Conservation (phyloP, 2,329 filamentous ascomycete species). For the Penicillium sp. region DNA sequence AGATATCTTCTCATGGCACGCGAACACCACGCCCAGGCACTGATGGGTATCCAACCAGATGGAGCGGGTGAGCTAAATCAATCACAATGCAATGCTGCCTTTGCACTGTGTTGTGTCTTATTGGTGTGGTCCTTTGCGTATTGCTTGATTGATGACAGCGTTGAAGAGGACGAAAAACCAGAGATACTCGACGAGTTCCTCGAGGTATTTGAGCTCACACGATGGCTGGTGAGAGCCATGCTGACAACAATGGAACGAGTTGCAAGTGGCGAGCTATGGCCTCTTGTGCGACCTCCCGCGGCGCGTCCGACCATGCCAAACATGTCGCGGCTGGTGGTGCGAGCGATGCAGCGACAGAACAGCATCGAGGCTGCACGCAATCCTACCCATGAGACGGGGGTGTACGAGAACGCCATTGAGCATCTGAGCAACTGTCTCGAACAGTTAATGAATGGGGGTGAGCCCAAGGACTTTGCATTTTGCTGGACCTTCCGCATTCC, state of each 20-base stretch:
- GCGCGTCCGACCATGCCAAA: constrained; percentile 38
- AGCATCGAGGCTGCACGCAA: constrained; percentile 23
- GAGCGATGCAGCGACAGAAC: constrained; percentile 32
- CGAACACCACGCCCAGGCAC: constrained; percentile 31
- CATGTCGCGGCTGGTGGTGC: constrained; percentile 36
- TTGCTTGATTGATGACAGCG: constrained; percentile 23
- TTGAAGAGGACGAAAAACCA: constrained; percentile 9
- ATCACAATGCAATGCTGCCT: constrained; percentile 40
- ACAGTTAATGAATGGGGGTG: constrained; percentile 34
- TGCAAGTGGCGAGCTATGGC: constrained; percentile 28
- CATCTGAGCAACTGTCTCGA: constrained; percentile 33
- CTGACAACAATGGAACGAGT: constrained; percentile 29
- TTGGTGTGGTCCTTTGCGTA: constrained; percentile 41
- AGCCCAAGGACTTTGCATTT: constrained; percentile 47
- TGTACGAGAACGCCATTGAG: constrained; percentile 32
- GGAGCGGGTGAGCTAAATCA: constrained; percentile 23
- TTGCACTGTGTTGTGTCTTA: constrained; percentile 40
- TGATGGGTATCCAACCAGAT: constrained; percentile 28
- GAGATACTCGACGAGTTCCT: constrained; percentile 36
- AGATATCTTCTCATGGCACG: constrained; percentile 34
- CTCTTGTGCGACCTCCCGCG: constrained; percentile 30
- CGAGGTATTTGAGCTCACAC: constrained; percentile 33
- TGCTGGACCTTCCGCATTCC: constrained; percentile 65
- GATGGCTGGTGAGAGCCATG: constrained; percentile 35
- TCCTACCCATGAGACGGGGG: constrained; percentile 30